Base-by-base conservation (phyloP, 345 rosid genomes). In the Stellera chamaejasme region DNA sequence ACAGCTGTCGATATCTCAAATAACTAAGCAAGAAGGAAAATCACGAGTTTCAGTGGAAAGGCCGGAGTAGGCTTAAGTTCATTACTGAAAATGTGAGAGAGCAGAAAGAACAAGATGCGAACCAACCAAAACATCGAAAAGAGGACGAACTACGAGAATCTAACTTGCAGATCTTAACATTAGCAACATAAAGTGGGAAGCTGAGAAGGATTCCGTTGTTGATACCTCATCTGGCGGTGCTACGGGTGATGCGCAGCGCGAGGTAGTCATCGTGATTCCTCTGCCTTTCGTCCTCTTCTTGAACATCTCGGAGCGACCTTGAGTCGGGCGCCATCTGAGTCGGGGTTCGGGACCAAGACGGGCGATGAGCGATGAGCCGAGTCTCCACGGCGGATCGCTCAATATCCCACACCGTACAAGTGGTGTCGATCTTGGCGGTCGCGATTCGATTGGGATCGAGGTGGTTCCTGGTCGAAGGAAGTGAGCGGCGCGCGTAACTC, bases 381-480 rank as follows among this genome's bases (percentile, higher is more conserved):
- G 98, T 92, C 68, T 92, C 98, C 0, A 88, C 98, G 2, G 42
- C 77, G 9, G 75, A 72, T 53, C 75, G 84, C 63, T 92, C 97
- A 13, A 92, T 77, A 71, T 92, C 98, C 98, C 97, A 88, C 19
- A 92, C 80, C 3, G 97, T 92, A 62, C 98, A 92, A 0, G 98
- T 92, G 15, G 97, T 92, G 45, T 92, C 98, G 53, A 92, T 88
- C 59, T 91, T 86, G 50, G 81, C 86, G 14, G 97, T 88, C 6
- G 91, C 99, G n/a, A 93, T 61, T 11, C 97, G 69, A 59, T 84
- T 82, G 2, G 99, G 97, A 69, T 93, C 99, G 0, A 89, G 65
- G 52, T 86, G 94, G 70, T 93, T 93, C 97, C 99, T n/a, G 86
- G 46, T 93, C 99, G 61, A 93, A 93, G 28, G 99, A 93, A 10